Conservation (phyloP, 2,329 filamentous ascomycete species). For the Hymenoscyphus fraxineus region DNA sequence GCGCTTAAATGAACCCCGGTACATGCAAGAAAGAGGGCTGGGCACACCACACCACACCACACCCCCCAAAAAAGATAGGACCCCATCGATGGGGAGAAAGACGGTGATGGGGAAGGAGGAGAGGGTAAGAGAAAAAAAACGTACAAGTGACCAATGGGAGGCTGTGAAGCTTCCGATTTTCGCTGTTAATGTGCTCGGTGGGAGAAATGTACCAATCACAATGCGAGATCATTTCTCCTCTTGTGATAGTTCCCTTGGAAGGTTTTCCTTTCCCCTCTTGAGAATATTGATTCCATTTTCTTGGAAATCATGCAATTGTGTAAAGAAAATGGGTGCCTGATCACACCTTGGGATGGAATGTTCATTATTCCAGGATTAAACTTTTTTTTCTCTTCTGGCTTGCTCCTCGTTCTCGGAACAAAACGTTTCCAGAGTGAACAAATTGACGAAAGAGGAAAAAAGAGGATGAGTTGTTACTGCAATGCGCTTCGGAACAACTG, state of each 20-base stretch:
- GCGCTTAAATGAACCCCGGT: not conserved
- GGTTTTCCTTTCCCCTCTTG: not conserved
- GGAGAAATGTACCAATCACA: not conserved
- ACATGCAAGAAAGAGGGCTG: not conserved
- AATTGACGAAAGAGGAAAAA: constrained; percentile 4
- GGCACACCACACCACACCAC: not conserved
- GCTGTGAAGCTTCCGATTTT: not conserved
- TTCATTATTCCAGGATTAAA: not conserved
- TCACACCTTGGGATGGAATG: not conserved
- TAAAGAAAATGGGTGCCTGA: constrained; percentile 1
- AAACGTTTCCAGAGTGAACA: not conserved
- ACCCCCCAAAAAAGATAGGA: too few species aligned
- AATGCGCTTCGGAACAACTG: constrained; percentile 5
- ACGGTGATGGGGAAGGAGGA: not conserved
- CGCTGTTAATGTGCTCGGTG: not conserved
- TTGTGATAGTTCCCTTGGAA: not conserved
- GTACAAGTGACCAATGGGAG: not conserved
- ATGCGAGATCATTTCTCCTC: not conserved
- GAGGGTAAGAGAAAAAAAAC: not conserved
- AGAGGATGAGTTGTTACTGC: not conserved
- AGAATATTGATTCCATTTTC: not conserved
- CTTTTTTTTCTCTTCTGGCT: too few species aligned
- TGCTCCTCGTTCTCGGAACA: not conserved
- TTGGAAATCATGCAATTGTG: not conserved
- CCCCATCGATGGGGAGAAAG: not conserved